Base-by-base conservation (phyloP, 352 stramenopile species). In the Aphanomyces astaci region DNA sequence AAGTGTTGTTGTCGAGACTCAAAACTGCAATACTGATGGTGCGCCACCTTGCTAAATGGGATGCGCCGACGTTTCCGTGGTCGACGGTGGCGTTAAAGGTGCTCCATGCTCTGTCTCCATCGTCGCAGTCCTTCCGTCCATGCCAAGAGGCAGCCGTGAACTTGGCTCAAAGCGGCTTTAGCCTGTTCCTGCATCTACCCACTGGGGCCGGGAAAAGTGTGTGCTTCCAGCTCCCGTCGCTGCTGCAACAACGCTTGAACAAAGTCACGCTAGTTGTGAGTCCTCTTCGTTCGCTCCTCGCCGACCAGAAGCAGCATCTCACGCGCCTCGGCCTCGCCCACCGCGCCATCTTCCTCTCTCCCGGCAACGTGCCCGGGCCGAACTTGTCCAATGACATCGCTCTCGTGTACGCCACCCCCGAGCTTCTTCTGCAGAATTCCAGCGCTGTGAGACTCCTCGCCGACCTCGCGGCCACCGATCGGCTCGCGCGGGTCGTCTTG, bases 161-260 rank as follows among this genome's bases (percentile, higher is more conserved):
- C 0, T 64, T 75, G 28, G 83, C 82, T 33, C 65, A 71, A 39
- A 62, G 59, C 4, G 83, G 83, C 45, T 90, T 75, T 70, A 88
- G 79, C 0, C 73, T 94, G 17, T 92, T 94, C 30, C 64, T 94
- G 19, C 81, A 91, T 59, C 69, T 92, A 17, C 83, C 81, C 30
- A 94, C 82, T 0, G 86, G 86, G 17, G 82, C 84, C 0, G 86
- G 86, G 72, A 94, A 94, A 76, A 91, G 79, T 64, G 74, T 92
- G 64, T 82, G 81, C 54, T 94, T 91, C 70, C 86, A 94, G 55
- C 72, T 81, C 2, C 84, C 86, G 1, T 82, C 86, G 55, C 71
- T 94, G 31, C 46, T 86, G 0, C 78, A n/a, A 30, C 76, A 27
- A 22, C 64, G 45, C 45, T 13, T n/a, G 25, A 49, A 66, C 7